phyloP scores from a whole-genome alignment of 169 alveolate species.

The Plasmodium chabaudi region DNA sequence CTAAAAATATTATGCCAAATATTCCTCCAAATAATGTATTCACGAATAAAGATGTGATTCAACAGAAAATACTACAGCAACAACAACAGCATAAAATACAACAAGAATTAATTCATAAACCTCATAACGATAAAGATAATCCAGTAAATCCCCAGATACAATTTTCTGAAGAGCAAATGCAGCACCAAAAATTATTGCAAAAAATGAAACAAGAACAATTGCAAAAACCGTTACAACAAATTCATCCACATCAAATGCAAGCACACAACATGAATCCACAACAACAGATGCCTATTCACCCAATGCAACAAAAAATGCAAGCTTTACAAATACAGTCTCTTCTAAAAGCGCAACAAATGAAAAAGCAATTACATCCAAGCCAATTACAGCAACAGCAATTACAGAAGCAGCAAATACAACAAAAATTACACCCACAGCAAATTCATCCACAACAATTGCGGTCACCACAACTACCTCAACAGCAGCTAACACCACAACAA shows the following conservation, averaged over 20 bases:
- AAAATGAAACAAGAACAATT: conserved; percentile 43
- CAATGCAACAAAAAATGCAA: neutral
- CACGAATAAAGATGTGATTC: conserved; percentile 40
- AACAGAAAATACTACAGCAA: conserved; percentile 38
- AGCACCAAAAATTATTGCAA: conserved; percentile 47
- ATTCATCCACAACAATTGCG: conserved; percentile 11
- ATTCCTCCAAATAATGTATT: conserved; percentile 28
- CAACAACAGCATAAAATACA: conserved; percentile 13
- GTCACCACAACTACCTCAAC: conserved; percentile 15
- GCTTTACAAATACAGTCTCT: conserved; percentile 5
- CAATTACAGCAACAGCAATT: conserved; percentile 4
- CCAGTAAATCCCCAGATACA: conserved; percentile 9
- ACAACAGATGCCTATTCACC: conserved; percentile 21
- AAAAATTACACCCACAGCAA: conserved; percentile 15
- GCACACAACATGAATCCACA: conserved; percentile 25
- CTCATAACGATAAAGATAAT: conserved; percentile 44
- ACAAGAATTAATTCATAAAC: conserved; percentile 36
- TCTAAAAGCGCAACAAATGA: neutral
- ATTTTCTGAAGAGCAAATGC: conserved; percentile 39
- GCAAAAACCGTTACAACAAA: conserved; percentile 45
- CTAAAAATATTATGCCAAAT: conserved; percentile 33
- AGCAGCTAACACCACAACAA: conserved; percentile 9
- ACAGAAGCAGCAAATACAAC: conserved; percentile 11
- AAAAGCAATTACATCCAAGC: conserved; percentile 3
- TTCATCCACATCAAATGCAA: conserved; percentile 29